phyloP scores from a whole-genome alignment of 2,329 filamentous ascomycete species.

The Teratosphaeria gauchensis region DNA sequence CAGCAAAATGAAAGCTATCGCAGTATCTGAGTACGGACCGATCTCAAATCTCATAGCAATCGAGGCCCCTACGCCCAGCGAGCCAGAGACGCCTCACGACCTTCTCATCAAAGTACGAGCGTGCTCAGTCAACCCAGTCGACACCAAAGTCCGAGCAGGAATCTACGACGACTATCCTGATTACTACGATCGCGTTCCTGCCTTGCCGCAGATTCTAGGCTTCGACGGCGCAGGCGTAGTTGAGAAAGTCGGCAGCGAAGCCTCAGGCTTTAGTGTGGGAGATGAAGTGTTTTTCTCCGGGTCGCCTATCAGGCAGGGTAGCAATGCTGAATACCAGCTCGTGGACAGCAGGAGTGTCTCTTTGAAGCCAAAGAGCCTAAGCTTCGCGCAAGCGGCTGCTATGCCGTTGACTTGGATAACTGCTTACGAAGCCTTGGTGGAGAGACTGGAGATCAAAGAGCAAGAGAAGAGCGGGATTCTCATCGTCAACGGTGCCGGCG shows the following conservation, averaged over 20 bases:
- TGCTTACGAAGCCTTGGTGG: slow-evolving; percentile 35
- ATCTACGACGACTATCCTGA: slow-evolving; percentile 30
- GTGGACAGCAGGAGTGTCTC: slow-evolving; percentile 33
- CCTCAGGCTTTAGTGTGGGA: slow-evolving; percentile 31
- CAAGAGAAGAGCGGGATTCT: slow-evolving; percentile 31
- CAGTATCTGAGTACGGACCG: slow-evolving; percentile 21
- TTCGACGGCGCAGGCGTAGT: slow-evolving; percentile 36
- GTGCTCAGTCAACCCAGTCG: slow-evolving; percentile 32
- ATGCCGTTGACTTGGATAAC: slow-evolving; percentile 38
- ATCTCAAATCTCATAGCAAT: slow-evolving; percentile 20
- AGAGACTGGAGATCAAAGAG: slow-evolving; percentile 32
- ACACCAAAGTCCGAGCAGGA: slow-evolving; percentile 27
- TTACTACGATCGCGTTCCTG: slow-evolving; percentile 25
- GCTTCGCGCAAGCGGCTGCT: slow-evolving; percentile 33
- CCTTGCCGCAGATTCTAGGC: slow-evolving; percentile 33
- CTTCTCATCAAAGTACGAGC: slow-evolving; percentile 29
- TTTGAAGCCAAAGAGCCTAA: slow-evolving; percentile 31
- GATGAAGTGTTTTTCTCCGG: slow-evolving; percentile 38
- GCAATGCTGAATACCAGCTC: slow-evolving; percentile 34
- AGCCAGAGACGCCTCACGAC: slow-evolving; percentile 24
- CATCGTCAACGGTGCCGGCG: slow-evolving; percentile 40
- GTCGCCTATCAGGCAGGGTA: slow-evolving; percentile 31
- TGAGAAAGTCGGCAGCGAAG: slow-evolving; percentile 19
- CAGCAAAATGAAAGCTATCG: slow-evolving; percentile 24
- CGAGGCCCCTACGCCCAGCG: slow-evolving; percentile 19